Base-by-base conservation (phyloP, 768 basidiomycete genomes). In the Ramaria sp. region DNA sequence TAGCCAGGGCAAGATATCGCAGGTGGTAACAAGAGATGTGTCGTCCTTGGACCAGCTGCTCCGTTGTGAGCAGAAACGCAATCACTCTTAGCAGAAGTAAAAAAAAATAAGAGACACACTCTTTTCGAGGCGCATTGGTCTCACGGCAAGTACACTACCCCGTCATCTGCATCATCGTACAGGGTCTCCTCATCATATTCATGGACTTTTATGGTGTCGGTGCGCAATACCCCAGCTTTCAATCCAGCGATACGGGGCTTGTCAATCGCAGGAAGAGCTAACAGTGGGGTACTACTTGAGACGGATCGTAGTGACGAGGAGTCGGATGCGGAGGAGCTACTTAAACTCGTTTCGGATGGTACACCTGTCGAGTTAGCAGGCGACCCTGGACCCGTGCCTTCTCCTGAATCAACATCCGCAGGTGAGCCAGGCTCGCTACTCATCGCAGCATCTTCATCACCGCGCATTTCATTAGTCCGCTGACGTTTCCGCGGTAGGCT, bases 281-380 rank as follows among this genome's bases (percentile, higher is more conserved):
- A 20, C n/a, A 55, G 43, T 27, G 45, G 41, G 7, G 44, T 28
- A 32, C 30, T 24, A 18, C 20, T 55, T 2, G 53, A 18, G 25
- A 55, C 27, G 43, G 43, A 45, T n/a, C 25, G 53, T 4, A 55
- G 34, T 1, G 42, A 55, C n/a, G 52, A 55, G 9, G 53, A 55
- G 18, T 55, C 53, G 32, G 53, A 55, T 22, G 53, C 42, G 8
- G 43, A 36, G 3, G 53, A 55, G n/a, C 48, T 50, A 30, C 48
- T 50, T 22, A 49, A 22, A 24, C 53, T 18, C 32, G 42, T 39
- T 16, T 55, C 53, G 2, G 53, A 44, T 15, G 53, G 44, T 10
- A 30, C 45, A 7, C 43, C 52, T 16, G 52, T 42, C 25, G 52
- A 53, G 28, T 32, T 39, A 10, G 42, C 32, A 45, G 45, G 32